Evolutionary conservation across 1,284 basidiomycete genomes (phyloP), one percentile per base, ranked within the genome.

Genomic region (Cryptococcus sp.): DNA sequence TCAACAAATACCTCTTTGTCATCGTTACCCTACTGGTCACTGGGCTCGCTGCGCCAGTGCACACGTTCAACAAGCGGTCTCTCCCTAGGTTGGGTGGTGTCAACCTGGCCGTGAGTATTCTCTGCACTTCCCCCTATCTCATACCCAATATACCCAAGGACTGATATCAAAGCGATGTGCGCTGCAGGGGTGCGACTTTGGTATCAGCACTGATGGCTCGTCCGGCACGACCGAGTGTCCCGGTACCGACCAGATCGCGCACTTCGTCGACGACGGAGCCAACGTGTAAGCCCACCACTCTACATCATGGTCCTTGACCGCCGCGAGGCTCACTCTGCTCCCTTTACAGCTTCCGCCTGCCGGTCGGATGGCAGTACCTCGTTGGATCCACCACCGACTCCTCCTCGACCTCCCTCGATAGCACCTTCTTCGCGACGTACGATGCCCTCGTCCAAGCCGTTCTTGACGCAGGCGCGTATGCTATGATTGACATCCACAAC

Each of bases 361-460:
- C 83, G 3, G 81, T 85, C 23, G 81, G 81, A 2, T 86, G 84
- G 84, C 83, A 84, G 67, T 74, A 83, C 60, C 81, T 84, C 78
- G 83, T 84, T 20, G 82, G 82, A 49, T 82, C 82, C 13, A 74
- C 62, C 48, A 39, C 50, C 17, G 49, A 51, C 49, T 48, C 57
- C 25, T 54, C 56, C 25, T 66, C 54, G 22, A 59, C 61, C 15
- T 64, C 78, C 31, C 81, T 85, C 66, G 75, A 82, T 68, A 65
- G 75, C 19, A 75, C 64, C 5, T 84, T 83, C 77, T 82, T 85
- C 69, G 60, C 75, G 1, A 69, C 72, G 38, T 85, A 83, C 57
- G 70, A 75, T 53, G 59, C 40, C 22, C 63, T 74, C 39, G 84
- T 86, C 25, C 80, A 84, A 65, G 76, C 81, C n/a, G 81, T 81